These are phyloP conservation scores for Stagonosporopsis tanaceti DNA, from an alignment of 2,329 filamentous ascomycete species.

Conservation along the genomic window DNA sequence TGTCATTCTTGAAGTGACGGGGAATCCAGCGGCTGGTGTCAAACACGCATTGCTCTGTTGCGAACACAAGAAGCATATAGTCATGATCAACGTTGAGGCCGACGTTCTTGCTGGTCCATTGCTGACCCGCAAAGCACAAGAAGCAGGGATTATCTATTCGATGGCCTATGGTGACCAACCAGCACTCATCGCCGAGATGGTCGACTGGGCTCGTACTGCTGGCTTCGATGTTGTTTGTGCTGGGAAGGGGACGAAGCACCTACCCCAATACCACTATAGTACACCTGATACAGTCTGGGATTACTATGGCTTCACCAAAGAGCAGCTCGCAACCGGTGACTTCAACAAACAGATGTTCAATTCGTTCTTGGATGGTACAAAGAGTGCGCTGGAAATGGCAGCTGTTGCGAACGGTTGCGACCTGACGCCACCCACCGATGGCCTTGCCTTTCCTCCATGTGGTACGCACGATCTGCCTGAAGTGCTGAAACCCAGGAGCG, in stretches of 20 bases:
- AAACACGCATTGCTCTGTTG: constrained; percentile 54
- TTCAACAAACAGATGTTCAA: constrained; percentile 61
- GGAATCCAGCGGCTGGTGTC: constrained; percentile 55
- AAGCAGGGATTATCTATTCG: constrained; percentile 58
- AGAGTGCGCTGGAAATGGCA: constrained; percentile 58
- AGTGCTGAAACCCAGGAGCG: constrained; percentile 51
- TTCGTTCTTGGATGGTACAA: constrained; percentile 59
- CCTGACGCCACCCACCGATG: constrained; percentile 51
- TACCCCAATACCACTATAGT: constrained; percentile 56
- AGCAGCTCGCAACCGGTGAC: constrained; percentile 54
- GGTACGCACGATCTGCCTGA: constrained; percentile 54
- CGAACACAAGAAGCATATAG: constrained; percentile 59
- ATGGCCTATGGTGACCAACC: constrained; percentile 60
- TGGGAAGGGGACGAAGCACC: constrained; percentile 57
- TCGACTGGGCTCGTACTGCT: constrained; percentile 56
- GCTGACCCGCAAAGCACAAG: constrained; percentile 52
- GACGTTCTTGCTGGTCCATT: constrained; percentile 56
- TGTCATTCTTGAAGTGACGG: constrained; percentile 56
- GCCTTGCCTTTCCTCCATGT: constrained; percentile 56
- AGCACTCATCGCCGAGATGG: constrained; percentile 54
- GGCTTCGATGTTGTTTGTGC: constrained; percentile 57
- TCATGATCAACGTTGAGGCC: constrained; percentile 59
- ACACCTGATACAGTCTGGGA: constrained; percentile 59
- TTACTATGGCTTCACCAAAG: constrained; percentile 56
- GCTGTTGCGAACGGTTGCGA: constrained; percentile 58